Base-by-base conservation (phyloP, 805 yeast genomes). In the Wickerhamiella kurtzmanii region DNA sequence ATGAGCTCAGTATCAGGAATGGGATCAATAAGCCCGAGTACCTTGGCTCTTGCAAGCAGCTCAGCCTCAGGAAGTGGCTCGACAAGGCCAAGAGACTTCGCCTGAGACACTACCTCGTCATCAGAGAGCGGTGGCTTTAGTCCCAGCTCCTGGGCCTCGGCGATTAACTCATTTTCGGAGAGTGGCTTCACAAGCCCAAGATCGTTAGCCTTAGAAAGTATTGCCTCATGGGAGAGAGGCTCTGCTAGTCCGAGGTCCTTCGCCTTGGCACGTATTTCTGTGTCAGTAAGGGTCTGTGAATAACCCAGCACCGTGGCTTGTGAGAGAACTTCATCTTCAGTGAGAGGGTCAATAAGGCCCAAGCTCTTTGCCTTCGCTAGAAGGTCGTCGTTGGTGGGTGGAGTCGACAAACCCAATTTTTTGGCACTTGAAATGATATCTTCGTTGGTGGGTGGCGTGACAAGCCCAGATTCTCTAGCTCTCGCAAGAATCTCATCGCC, bases 401-500 rank as follows among this genome's bases (percentile, higher is more conserved):
- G 45, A 9, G 28, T 32, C 35, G 32, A 35, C 18, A 47, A 13
- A 18, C 40, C 47, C 16, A 25, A 32, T 2, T 25, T 21, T 3
- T 21, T 13, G 15, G 44, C 50, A 22, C 36, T 18, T 8, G 84
- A 94, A 40, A 79, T 21, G 39, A 37, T 38, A 15, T 47, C 50
- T 2, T 36, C 44, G 16, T 44, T 42, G 19, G 17, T n/a, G 11
- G 28, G 36, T n/a, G 69, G 63, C 3, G 71, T 61, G 1, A 92
- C 94, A 48, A 85, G 63, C 56, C 74, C 70, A 54, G 80, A 67
- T 2, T 87, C 94, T 58, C 76, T 83, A 43, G 82, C 86, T 9
- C 76, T 74, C 62, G 11, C 11, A 17, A 22, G n/a, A 28, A 50
- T 48, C 11, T 48, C 45, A 9, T 35, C 47, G 2, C 40, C 52